A percentile compares a stretch with the other conserved stretches of the same genome.
phyloP scores from a whole-genome alignment of 148 eudicot species.

The Oxyria digyna region DNA sequence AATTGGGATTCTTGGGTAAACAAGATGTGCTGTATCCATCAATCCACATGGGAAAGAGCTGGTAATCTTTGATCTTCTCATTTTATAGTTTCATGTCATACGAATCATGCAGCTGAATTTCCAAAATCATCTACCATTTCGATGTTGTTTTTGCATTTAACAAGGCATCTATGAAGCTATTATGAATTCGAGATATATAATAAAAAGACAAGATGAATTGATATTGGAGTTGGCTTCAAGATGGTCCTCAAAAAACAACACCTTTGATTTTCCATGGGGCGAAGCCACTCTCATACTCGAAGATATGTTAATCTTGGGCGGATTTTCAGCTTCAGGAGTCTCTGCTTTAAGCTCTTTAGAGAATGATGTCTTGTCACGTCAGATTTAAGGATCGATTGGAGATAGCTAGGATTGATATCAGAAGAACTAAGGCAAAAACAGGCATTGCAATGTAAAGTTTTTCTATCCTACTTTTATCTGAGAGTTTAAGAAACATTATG shows the following conservation, averaged over 20 bases:
- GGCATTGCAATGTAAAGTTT: no score
- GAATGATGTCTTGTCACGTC: background rate
- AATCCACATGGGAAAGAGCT: background rate
- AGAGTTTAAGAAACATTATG: no score
- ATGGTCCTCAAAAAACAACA: slow-evolving; percentile 29
- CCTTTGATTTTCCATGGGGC: slow-evolving; percentile 27
- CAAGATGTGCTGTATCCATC: background rate
- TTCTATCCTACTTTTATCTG: no score
- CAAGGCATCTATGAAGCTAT: slow-evolving; percentile 14
- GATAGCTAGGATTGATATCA: background rate
- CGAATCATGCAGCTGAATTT: no score
- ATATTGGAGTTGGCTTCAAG: slow-evolving; percentile 16
- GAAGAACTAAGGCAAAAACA: background rate
- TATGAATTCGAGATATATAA: slow-evolving; percentile 16
- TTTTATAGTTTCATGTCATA: no score
- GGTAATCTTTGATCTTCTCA: no score
- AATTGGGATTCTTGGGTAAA: background rate
- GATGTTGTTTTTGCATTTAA: no score
- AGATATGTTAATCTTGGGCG: slow-evolving; percentile 27
- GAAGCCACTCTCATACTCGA: slow-evolving; percentile 27
- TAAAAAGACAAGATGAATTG: slow-evolving; percentile 11
- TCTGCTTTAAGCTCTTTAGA: background rate
- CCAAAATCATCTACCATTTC: no score
- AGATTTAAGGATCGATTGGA: background rate
- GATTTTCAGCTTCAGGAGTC: slow-evolving; percentile 19